Evolutionary conservation across 2,329 filamentous ascomycete genomes (phyloP).

Genomic region (Aspergillus novoparasiticus): DNA sequence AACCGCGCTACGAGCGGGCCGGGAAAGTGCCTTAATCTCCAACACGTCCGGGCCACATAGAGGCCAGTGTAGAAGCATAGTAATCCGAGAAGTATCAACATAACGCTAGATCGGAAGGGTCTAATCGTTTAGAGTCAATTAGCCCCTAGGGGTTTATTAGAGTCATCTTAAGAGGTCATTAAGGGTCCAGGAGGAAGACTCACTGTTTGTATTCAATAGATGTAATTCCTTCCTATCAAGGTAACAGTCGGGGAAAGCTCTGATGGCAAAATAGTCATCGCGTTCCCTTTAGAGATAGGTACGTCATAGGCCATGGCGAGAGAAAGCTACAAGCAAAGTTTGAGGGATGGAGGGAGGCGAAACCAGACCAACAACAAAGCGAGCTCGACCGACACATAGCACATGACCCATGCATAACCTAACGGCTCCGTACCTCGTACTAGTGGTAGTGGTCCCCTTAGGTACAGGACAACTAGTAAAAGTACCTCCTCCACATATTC

Average conservation of each 20-base stretch:
- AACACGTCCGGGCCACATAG: not conserved
- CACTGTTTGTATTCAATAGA: not conserved
- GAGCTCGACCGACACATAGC: not conserved
- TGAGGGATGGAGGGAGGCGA: not conserved
- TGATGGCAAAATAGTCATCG: not conserved
- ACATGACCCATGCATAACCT: not conserved
- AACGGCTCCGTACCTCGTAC: too few relatives aligned
- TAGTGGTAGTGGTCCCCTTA: too few relatives aligned
- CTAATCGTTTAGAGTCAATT: not conserved
- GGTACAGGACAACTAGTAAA: too few relatives aligned
- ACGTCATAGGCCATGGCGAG: not conserved
- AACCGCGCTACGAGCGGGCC: slow-evolving; percentile 5
- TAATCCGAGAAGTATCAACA: not conserved
- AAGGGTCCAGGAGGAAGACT: not conserved
- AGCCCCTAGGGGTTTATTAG: not conserved
- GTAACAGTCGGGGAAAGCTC: not conserved
- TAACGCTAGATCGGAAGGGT: not conserved
- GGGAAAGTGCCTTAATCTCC: slow-evolving; percentile 17
- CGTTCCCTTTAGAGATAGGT: not conserved
- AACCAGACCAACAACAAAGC: not conserved
- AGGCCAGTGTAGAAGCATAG: not conserved
- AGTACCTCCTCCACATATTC: not conserved
- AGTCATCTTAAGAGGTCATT: not conserved
- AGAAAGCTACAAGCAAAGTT: not conserved
- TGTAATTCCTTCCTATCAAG: not conserved